Evolutionary conservation across 495 filamentous ascomycete genomes (phyloP).

Genomic region (Darksidea phi): DNA sequence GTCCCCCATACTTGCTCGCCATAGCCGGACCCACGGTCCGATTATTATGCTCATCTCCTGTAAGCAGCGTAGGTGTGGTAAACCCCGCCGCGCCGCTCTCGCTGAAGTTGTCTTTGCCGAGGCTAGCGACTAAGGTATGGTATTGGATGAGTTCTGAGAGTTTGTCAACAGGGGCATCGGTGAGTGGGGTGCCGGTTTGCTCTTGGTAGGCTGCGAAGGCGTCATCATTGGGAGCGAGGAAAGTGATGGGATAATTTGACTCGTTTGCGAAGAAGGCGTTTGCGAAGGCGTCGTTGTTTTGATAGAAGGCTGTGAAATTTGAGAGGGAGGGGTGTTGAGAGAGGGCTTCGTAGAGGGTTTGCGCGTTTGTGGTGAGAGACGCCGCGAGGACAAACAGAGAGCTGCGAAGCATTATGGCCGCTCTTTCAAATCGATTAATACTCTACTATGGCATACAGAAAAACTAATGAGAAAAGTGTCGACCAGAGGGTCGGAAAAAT

Average conservation of each 20-base stretch:
- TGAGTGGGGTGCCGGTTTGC: constrained; percentile 7
- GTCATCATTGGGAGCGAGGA: constrained; percentile 21
- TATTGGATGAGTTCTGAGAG: constrained; percentile 22
- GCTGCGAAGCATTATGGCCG: background rate
- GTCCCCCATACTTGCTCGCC: constrained; percentile 13
- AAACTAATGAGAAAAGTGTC: background rate
- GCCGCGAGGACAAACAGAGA: background rate
- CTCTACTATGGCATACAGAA: background rate
- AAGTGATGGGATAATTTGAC: constrained; percentile 18
- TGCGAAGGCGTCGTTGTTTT: constrained; percentile 17
- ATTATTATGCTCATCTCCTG: constrained; percentile 15
- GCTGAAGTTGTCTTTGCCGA: constrained; percentile 15
- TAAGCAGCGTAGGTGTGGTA: constrained; percentile 17
- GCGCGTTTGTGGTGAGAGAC: constrained; percentile 1
- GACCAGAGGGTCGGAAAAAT: background rate
- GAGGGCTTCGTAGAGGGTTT: constrained; percentile 22
- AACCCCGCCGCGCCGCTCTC: background rate
- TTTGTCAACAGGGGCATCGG: background rate
- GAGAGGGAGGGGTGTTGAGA: constrained; percentile 11
- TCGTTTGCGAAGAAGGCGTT: constrained; percentile 14
- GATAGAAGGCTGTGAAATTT: constrained; percentile 29
- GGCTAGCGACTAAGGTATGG: constrained; percentile 15
- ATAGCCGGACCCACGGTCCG: constrained; percentile 8
- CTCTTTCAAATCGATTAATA: background rate
- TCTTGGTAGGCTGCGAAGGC: constrained; percentile 21